Base-by-base conservation (phyloP, 1,284 basidiomycete genomes). In the Pascua sp. region DNA sequence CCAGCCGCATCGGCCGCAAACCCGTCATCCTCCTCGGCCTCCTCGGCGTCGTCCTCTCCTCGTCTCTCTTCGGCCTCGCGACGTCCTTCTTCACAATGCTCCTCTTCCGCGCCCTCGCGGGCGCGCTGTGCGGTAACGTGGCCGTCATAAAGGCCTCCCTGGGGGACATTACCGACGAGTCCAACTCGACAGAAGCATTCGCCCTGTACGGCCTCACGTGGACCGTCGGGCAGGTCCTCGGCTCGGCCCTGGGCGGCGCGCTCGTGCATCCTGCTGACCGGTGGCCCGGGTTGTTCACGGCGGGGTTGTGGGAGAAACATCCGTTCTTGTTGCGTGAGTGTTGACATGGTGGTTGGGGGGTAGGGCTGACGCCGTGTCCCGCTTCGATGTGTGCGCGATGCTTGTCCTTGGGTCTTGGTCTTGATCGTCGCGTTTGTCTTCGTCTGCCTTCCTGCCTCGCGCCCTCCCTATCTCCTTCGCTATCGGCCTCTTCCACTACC, bases 241-340 rank as follows among this genome's bases (percentile, higher is more conserved):
- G 74, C 7, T 68, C 66, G 40, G 65, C 69, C 5, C 49, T 71
- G 42, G 70, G 69, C 15, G 77, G 76, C 11, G 65, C 65, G 4
- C 65, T 77, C 11, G 72, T 73, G 11, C 80, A 69, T 69, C 80
- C 80, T 0, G 79, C 69, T 12, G 76, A 80, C 51, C 72, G 77
- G 49, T 77, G 76, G 47, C 78, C 79, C 0, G 60, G 59, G 4
- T 24, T 77, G 10, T 81, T 81, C 58, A 76, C 75, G 8, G 52
- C 55, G 0, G 67, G 64, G 15, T 60, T 79, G 2, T 69, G 81
- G 46, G 55, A 65, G 52, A 52, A 64, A 44, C 74, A 79, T 56
- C 80, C 80, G 0, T 81, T 78, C 57, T 64, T 80, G 41, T 67
- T 81, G 0, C 80, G 69, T 70, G 42, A 51, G 70, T 64, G 24